Evolutionary conservation across 1,139 yeast species (phyloP).

Genomic region (Candida sp.): DNA sequence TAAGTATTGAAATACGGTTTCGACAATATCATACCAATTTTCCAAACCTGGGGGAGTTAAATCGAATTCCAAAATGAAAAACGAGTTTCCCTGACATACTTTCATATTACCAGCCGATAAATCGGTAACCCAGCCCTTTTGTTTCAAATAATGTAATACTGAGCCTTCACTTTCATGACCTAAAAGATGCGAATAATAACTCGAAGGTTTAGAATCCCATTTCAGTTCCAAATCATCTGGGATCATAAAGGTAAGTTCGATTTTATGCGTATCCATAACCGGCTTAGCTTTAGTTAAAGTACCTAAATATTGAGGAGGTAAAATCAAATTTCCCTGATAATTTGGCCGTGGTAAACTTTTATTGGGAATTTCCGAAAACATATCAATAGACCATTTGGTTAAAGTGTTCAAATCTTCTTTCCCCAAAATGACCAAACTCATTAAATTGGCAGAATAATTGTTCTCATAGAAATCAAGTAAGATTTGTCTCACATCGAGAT

Average conservation of each 20-base stretch:
- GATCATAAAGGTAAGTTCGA: constrained; percentile 66
- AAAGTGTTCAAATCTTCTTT: constrained; percentile 73
- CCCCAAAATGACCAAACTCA: constrained; percentile 85
- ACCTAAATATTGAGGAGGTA: constrained; percentile 43
- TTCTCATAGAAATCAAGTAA: constrained; percentile 58
- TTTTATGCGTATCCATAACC: constrained; percentile 69
- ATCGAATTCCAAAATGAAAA: constrained; percentile 67
- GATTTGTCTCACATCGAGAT: constrained; percentile 61
- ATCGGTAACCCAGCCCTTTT: constrained; percentile 72
- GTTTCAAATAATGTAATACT: constrained; percentile 63
- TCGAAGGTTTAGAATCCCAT: constrained; percentile 70
- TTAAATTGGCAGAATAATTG: constrained; percentile 72
- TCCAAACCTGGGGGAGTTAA: constrained; percentile 70
- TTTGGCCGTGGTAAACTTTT: constrained; percentile 48
- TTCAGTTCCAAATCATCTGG: constrained; percentile 66
- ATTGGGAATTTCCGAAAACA: constrained; percentile 64
- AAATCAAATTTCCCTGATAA: constrained; percentile 35
- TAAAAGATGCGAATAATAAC: constrained; percentile 71
- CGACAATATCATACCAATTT: constrained; percentile 59
- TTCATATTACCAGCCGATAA: constrained; percentile 73
- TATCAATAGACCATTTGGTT: constrained; percentile 65
- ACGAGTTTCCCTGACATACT: constrained; percentile 66
- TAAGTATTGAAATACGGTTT: constrained; percentile 67
- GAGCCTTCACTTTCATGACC: constrained; percentile 95
- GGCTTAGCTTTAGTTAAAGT: constrained; percentile 70